Evolutionary conservation across 257 asterid genomes (phyloP).

Genomic region (Solanum acaule): DNA sequence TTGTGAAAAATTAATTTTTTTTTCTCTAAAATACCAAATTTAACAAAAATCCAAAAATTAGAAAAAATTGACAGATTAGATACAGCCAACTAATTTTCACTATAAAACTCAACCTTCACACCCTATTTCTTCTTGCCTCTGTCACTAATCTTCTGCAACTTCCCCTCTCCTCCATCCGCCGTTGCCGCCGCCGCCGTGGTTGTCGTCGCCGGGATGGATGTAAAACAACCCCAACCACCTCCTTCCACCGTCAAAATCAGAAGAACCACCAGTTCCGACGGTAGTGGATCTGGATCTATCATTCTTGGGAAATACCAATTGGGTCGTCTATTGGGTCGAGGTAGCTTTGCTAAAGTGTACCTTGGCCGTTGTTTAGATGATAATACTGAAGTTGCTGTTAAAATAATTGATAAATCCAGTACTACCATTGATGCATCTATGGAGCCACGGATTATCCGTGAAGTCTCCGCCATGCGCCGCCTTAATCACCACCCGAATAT

Average conservation of each 20-base stretch:
- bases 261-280: slow-evolving; percentile 32
- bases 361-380: slow-evolving; percentile 30
- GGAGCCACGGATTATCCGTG: slow-evolving; percentile 67
- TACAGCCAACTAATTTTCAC: background rate
- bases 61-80: background rate
- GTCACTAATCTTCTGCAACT: background rate
- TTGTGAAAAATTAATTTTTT: background rate
- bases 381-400: slow-evolving; percentile 45
- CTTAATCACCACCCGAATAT: slow-evolving; percentile 69
- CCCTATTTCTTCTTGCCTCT: background rate
- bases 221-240: slow-evolving; percentile 7
- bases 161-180: background rate
- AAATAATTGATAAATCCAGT: slow-evolving; percentile 53
- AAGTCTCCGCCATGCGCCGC: slow-evolving; percentile 87
- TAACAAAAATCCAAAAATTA: background rate
- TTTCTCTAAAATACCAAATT: background rate
- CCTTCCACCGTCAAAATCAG: slow-evolving; percentile 13
- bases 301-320: slow-evolving; percentile 65
- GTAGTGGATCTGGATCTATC: slow-evolving; percentile 52
- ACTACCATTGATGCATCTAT: slow-evolving; percentile 33
- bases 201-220: slow-evolving; percentile 25
- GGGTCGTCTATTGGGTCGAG: slow-evolving; percentile 75
- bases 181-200: background rate
- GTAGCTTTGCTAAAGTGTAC: slow-evolving; percentile 88
- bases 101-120: background rate